These are phyloP conservation scores for Backusella tarrabulga DNA, from an alignment of 192 early-diverging fungal species.

Conservation along the genomic window DNA sequence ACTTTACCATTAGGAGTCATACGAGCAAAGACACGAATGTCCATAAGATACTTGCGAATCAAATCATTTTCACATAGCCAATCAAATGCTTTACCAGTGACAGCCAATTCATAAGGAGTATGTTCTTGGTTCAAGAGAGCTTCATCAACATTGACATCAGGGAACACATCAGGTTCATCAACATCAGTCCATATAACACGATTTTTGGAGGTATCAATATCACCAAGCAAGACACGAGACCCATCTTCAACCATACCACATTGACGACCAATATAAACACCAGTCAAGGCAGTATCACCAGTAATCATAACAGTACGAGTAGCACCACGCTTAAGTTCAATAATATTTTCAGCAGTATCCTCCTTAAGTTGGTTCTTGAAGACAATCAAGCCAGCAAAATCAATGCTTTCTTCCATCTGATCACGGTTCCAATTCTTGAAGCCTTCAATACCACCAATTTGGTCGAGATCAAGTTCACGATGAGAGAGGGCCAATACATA, in stretches of 20 bases:
- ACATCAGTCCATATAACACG: constrained; percentile 59
- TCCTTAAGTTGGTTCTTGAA: constrained; percentile 79
- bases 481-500: constrained; percentile 75
- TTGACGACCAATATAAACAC: constrained; percentile 65
- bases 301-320: constrained; percentile 84
- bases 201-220: constrained; percentile 42
- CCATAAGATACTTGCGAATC: constrained; percentile 55
- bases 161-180: constrained; percentile 45
- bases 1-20: constrained; percentile 81
- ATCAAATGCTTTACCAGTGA: constrained; percentile 70
- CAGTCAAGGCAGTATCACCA: constrained; percentile 79
- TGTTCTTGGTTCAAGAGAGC: constrained; percentile 24
- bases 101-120: constrained; percentile 62
- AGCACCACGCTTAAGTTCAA: constrained; percentile 65
- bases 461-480: constrained; percentile 41
- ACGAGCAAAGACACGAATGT: constrained; percentile 75
- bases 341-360: constrained; percentile 66
- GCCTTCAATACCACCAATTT: constrained; percentile 32
- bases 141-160: constrained; percentile 35
- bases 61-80: constrained; percentile 40
- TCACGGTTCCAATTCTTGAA: constrained; percentile 46
- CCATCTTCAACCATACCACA: constrained; percentile 47
- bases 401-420: constrained; percentile 58
- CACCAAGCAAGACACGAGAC: constrained; percentile 47
- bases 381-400: constrained; percentile 63